Evolutionary conservation across 352 stramenopile genomes (phyloP).

Genomic region (Aphanomyces invadans): DNA sequence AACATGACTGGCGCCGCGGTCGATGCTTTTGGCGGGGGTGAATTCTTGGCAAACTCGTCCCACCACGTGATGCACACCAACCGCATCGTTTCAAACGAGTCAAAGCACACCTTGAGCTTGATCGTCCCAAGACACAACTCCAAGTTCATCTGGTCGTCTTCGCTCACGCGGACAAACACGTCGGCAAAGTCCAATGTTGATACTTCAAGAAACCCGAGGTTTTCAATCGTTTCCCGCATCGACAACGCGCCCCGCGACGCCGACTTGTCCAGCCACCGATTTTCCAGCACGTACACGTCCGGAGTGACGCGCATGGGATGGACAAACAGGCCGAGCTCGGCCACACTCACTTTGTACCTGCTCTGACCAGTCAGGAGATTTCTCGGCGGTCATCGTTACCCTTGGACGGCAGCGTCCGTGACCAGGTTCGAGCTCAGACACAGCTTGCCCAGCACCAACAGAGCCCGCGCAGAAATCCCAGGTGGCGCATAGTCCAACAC

Average conservation of each 20-base stretch:
- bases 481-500: slow-evolving; percentile 73
- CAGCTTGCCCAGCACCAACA: slow-evolving; percentile 67
- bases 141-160: slow-evolving; percentile 57
- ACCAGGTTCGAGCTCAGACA: slow-evolving; percentile 80
- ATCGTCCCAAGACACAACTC: slow-evolving; percentile 76
- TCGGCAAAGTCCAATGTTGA: slow-evolving; percentile 81
- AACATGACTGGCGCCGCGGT: slow-evolving; percentile 21
- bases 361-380: too few species aligned
- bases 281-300: slow-evolving; percentile 6
- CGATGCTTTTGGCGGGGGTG: slow-evolving; percentile 50
- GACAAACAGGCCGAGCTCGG: slow-evolving; percentile 63
- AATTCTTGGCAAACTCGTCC: slow-evolving; percentile 56
- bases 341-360: slow-evolving; percentile 50
- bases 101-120: slow-evolving; percentile 85
- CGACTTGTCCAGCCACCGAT: slow-evolving; percentile 8
- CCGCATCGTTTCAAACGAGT: slow-evolving; percentile 83
- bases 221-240: slow-evolving; percentile 21
- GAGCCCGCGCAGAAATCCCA: slow-evolving; percentile 24
- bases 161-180: slow-evolving; percentile 64
- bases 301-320: background rate
- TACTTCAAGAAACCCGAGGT: slow-evolving; percentile 74
- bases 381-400: too few species aligned
- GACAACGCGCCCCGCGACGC: background rate
- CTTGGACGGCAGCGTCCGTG: slow-evolving; percentile 74
- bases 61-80: slow-evolving; percentile 61